phyloP scores from a whole-genome alignment of 164 flowering plant species.

The Piper betle region DNA sequence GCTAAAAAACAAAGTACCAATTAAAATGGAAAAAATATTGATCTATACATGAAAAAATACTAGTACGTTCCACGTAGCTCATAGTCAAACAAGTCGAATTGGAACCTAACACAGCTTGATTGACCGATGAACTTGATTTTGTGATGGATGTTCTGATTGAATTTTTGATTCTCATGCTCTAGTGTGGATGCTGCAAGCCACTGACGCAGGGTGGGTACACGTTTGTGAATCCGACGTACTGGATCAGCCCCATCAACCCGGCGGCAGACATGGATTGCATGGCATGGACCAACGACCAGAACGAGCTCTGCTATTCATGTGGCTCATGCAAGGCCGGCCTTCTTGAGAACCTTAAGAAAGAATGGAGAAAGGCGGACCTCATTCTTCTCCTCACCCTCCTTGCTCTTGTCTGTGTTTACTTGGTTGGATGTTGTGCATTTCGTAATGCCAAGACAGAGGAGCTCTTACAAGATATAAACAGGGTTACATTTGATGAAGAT shows the following conservation, averaged over 20 bases:
- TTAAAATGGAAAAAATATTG: no score
- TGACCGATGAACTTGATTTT: neutral
- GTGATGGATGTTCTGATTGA: neutral
- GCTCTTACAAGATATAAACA: slow-evolving; percentile 70
- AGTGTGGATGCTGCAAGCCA: slow-evolving; percentile 97
- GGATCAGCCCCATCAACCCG: slow-evolving; percentile 81
- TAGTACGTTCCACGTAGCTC: no score
- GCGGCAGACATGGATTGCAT: slow-evolving; percentile 77
- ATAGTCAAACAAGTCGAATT: no score
- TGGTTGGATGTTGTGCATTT: slow-evolving; percentile 77
- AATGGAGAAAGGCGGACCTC: slow-evolving; percentile 70
- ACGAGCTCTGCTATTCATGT: slow-evolving; percentile 68
- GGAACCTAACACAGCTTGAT: no score
- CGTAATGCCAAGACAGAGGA: slow-evolving; percentile 88
- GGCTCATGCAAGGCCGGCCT: slow-evolving; percentile 88
- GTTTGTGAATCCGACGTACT: slow-evolving; percentile 75
- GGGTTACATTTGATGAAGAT: slow-evolving; percentile 32
- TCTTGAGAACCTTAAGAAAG: slow-evolving; percentile 54
- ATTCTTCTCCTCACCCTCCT: slow-evolving; percentile 52
- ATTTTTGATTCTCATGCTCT: slow-evolving; percentile 2
- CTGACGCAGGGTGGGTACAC: slow-evolving; percentile 86
- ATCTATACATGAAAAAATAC: no score
- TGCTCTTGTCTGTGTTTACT: slow-evolving; percentile 46
- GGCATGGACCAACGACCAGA: slow-evolving; percentile 86
- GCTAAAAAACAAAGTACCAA: no score